Base-by-base conservation (phyloP, 768 basidiomycete genomes). In the Amanita exitialis region DNA sequence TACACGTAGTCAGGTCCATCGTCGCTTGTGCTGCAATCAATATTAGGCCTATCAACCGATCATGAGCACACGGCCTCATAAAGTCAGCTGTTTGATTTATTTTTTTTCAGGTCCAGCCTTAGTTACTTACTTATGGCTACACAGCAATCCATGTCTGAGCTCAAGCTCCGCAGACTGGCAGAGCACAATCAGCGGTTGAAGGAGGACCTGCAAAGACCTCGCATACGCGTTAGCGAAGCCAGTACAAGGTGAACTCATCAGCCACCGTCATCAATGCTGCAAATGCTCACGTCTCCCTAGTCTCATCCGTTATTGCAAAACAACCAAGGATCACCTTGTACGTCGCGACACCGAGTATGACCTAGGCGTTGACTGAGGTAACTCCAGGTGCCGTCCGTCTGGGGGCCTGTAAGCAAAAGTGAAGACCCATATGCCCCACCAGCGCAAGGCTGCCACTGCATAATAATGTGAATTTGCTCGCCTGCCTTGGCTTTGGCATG, bases 61-160 rank as follows among this genome's bases (percentile, higher is more conserved):
- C 61, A 87, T 87, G 86, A 86, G 81, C 66, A 71, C 79, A 51
- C 80, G 86, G 59, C 83, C 83, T 21, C 85, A 85, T 66, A 87
- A 87, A 67, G 77, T 76, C 54, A 56, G 69, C 59, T 34, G 48
- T 54, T 57, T 47, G 49, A 47, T 39, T 38, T n/a, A n/a, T 55
- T 53, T 5, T 27, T 27, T 21, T 32, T 15, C 20, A 39, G 53
- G 41, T 30, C 27, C 43, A 34, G 23, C 42, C 41, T 18, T 47
- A 20, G 12, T 37, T 16, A 10, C 47, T 47, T 39, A 36, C 53
- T 51, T 44, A 41, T 47, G 13, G 43, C 23, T 9, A 60, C 52
- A 44, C 60, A 79, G 78, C 92, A 93, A 78, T 90, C 90, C 61
- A 95, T 97, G 91, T 90, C 89, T 45, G 94, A 96, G 78, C 86